Percentiles rank a stretch among this genome's conserved stretches.
Conservation (phyloP, 2,329 filamentous ascomycete genomes). For the Aspergillus pseudoterreus region DNA sequence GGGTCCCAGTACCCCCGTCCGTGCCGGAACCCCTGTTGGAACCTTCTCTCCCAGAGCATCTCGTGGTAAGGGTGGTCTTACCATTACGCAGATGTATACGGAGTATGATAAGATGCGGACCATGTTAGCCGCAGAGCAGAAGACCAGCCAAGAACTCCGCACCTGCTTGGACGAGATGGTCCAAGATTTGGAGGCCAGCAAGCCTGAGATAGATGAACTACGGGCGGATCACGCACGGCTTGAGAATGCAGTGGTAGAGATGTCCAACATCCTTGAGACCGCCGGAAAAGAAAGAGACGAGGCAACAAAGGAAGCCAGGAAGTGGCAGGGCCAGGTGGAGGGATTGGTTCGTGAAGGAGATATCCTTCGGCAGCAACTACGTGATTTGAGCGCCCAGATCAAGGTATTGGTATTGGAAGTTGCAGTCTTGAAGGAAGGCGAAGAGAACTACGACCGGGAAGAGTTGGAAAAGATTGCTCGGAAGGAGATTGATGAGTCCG, state of each 20-base stretch:
- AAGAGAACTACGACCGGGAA: conserved; percentile 68
- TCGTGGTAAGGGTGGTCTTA: conserved; percentile 52
- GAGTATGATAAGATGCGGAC: conserved; percentile 62
- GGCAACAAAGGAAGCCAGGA: conserved; percentile 73
- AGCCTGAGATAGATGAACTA: conserved; percentile 83
- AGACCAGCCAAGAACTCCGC: conserved; percentile 69
- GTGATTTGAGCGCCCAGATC: conserved; percentile 84
- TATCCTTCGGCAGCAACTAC: conserved; percentile 79
- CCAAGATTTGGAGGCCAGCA: conserved; percentile 75
- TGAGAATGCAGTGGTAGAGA: conserved; percentile 74
- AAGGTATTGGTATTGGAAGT: conserved; percentile 87
- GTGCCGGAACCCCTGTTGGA: conserved; percentile 47
- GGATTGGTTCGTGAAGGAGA: conserved; percentile 63
- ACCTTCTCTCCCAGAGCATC: conserved; percentile 53
- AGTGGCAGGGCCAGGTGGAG: conserved; percentile 69
- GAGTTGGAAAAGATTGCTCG: conserved; percentile 74
- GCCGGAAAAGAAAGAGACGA: conserved; percentile 75
- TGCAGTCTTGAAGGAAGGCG: conserved; percentile 71
- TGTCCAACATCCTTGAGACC: conserved; percentile 78
- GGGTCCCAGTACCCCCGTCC: conserved; percentile 46
- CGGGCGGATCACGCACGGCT: conserved; percentile 76
- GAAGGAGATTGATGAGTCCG: conserved; percentile 68
- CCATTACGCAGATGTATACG: conserved; percentile 60
- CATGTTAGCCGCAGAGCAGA: conserved; percentile 69
- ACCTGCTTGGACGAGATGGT: conserved; percentile 82